Conservation (phyloP, 768 basidiomycete genomes). For the Astraeus odoratus region DNA sequence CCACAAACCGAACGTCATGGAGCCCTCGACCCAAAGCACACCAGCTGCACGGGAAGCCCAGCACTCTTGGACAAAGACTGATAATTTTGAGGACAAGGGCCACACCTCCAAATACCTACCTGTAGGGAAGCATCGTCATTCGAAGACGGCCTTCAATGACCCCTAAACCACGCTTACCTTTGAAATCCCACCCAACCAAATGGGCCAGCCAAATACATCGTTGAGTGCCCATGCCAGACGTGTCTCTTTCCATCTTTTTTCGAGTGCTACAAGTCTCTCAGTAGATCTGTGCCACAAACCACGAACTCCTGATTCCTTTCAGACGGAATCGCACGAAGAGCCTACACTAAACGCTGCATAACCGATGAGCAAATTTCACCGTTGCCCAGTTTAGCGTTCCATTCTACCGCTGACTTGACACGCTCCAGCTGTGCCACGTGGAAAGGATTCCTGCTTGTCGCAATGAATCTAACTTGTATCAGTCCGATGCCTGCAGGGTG, state of each 20-base stretch:
- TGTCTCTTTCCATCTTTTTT: conserved; percentile 41
- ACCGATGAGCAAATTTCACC: conserved; percentile 40
- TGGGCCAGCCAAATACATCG: conserved; percentile 48
- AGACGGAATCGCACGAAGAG: conserved; percentile 13
- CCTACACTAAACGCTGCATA: conserved; percentile 36
- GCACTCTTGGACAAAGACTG: conserved; percentile 46
- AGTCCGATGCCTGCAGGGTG: conserved; percentile 65
- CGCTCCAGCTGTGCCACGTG: conserved; percentile 49
- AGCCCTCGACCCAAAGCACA: conserved; percentile 36
- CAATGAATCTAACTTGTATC: conserved; percentile 57
- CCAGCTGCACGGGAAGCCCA: conserved; percentile 33
- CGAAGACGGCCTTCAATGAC: not conserved
- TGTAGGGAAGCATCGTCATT: not conserved
- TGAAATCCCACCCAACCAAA: conserved; percentile 58
- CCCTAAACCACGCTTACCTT: conserved; percentile 34
- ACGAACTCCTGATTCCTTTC: not conserved
- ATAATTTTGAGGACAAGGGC: conserved; percentile 52
- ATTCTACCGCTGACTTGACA: conserved; percentile 40
- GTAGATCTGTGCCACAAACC: conserved; percentile 15
- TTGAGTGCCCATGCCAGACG: conserved; percentile 57
- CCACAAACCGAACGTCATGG: conserved; percentile 51
- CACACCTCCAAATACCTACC: conserved; percentile 53
- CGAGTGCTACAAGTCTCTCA: conserved; percentile 24
- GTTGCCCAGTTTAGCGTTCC: conserved; percentile 43
- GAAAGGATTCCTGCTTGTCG: conserved; percentile 43